Conservation (phyloP, 2,329 filamentous ascomycete genomes). For the Claviceps humidiphila region DNA sequence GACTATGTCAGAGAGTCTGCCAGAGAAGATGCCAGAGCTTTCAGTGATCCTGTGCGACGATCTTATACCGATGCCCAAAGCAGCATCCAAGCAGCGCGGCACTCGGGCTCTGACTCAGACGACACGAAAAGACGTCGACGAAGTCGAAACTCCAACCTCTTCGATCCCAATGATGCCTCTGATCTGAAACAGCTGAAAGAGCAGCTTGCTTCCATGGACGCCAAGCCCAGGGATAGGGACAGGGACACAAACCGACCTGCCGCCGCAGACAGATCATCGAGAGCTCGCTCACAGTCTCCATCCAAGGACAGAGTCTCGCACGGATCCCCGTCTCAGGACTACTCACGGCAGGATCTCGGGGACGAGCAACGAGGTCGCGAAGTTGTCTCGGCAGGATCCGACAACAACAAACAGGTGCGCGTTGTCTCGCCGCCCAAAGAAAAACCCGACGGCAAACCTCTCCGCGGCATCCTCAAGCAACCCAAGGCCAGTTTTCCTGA, state of each 20-base stretch:
- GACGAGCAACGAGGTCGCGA: constrained; percentile 31
- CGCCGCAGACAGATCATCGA: constrained; percentile 1
- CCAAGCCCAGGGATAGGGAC: constrained; percentile 11
- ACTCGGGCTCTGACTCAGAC: constrained; percentile 26
- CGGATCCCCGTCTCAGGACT: constrained; percentile 6
- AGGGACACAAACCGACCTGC: not conserved
- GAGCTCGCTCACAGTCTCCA: constrained; percentile 10
- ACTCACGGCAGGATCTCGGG: not conserved
- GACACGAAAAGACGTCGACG: constrained; percentile 27
- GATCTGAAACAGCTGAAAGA: constrained; percentile 37
- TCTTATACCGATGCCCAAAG: not conserved
- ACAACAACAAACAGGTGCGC: constrained; percentile 42
- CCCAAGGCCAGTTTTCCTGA: constrained; percentile 79
- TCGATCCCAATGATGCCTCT: constrained; percentile 39
- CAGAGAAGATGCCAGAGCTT: constrained; percentile 13
- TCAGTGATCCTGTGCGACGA: constrained; percentile 15
- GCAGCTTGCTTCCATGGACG: constrained; percentile 31
- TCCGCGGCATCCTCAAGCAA: constrained; percentile 75
- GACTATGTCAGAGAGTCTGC: constrained; percentile 20
- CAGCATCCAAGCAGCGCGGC: constrained; percentile 19
- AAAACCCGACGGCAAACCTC: constrained; percentile 51
- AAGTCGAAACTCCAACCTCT: constrained; percentile 25
- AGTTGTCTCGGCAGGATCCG: constrained; percentile 16
- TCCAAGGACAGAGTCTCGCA: constrained; percentile 7
- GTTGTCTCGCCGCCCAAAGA: constrained; percentile 59